phyloP scores from a whole-genome alignment of 257 asterid genomes.

The Leptodermis oblonga region DNA sequence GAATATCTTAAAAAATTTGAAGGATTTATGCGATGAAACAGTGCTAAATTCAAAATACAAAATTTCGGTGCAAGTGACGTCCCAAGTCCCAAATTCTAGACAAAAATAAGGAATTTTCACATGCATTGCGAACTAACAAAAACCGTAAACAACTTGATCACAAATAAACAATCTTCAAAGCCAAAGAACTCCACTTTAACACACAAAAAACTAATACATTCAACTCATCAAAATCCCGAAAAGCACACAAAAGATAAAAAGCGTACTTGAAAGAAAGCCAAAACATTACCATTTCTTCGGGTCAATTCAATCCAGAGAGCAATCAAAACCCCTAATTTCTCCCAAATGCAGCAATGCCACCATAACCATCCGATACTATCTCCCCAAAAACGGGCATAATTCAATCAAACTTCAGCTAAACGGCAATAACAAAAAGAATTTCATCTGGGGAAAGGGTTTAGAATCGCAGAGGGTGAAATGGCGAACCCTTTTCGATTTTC shows the following conservation, averaged over 20 bases:
- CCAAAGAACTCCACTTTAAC: background rate
- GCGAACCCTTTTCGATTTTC: background rate
- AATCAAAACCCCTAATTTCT: slow-evolving; percentile 19
- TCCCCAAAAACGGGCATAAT: background rate
- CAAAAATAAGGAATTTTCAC: background rate
- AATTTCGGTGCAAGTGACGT: background rate
- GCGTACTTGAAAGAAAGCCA: background rate
- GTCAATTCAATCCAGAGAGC: slow-evolving; percentile 15
- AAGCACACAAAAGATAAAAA: background rate
- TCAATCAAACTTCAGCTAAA: background rate
- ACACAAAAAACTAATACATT: background rate
- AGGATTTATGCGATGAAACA: background rate
- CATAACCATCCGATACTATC: slow-evolving; percentile 3
- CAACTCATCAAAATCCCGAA: background rate
- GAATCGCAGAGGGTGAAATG: slow-evolving; percentile 11
- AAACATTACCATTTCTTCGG: slow-evolving; percentile 24
- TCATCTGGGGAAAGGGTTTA: slow-evolving; percentile 5
- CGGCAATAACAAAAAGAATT: background rate
- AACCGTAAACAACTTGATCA: background rate
- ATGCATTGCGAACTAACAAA: background rate
- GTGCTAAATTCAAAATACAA: background rate
- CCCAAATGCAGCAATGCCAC: slow-evolving; percentile 21
- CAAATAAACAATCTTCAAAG: background rate
- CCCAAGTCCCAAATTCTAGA: background rate
- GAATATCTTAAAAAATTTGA: background rate